Evolutionary conservation across 1,284 basidiomycete genomes (phyloP).

Genomic region (Agaricales sp.): DNA sequence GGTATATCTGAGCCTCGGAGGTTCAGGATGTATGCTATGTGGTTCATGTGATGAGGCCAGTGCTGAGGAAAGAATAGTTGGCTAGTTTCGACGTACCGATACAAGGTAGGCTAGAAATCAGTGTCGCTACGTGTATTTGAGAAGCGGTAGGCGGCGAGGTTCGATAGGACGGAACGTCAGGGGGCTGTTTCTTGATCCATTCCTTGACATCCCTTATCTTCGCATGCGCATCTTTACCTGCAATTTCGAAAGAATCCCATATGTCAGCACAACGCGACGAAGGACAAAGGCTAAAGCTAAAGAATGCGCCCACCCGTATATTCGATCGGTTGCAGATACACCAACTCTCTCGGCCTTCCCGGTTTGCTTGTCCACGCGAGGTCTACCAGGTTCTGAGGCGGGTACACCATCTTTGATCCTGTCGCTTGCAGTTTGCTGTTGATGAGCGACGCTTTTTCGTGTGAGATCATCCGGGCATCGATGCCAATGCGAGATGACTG

Average conservation of each 20-base stretch:
- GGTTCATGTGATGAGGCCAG: conserved; percentile 6
- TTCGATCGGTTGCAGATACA: conserved; percentile 68
- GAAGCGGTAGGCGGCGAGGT: conserved; percentile 39
- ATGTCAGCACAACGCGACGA: too few relatives aligned
- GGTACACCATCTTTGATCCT: conserved; percentile 55
- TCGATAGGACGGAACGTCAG: conserved; percentile 51
- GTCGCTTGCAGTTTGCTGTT: conserved; percentile 41
- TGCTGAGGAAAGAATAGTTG: conserved; percentile 3
- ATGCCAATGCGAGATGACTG: conserved; percentile 64
- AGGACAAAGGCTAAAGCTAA: too few relatives aligned
- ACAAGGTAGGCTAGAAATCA: conserved; percentile 49
- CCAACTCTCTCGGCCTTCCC: conserved; percentile 50
- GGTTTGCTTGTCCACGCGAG: conserved; percentile 74
- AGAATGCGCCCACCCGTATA: conserved; percentile 65
- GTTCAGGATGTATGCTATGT: conserved; percentile 72
- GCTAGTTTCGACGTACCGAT: conserved; percentile 38
- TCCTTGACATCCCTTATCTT: neutral
- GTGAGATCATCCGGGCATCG: conserved; percentile 81
- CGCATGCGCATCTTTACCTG: conserved; percentile 2
- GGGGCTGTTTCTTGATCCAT: conserved; percentile 35
- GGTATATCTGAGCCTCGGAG: conserved; percentile 81
- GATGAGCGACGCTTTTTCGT: conserved; percentile 56
- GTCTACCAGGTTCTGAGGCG: conserved; percentile 81
- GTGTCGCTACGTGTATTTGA: conserved; percentile 55
- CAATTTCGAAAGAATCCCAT: neutral